Evolutionary conservation across 2,329 filamentous ascomycete genomes (phyloP).

Genomic region (Colletotrichum tabaci): DNA sequence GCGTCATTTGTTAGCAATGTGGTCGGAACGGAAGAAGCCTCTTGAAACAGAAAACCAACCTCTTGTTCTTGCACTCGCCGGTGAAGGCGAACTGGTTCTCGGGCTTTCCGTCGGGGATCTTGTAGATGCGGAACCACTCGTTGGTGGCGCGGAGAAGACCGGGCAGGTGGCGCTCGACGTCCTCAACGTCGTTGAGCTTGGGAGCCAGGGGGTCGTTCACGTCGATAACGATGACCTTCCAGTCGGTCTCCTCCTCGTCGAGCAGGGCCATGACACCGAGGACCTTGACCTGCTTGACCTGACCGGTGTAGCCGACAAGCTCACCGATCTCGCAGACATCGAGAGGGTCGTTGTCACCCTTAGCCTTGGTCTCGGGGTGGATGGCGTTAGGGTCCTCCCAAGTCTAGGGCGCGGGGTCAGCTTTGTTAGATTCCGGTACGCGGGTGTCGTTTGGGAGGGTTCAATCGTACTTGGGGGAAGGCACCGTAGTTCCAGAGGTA

Average conservation of each 20-base stretch:
- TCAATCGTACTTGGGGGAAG: conserved; percentile 87
- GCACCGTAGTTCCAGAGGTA: conserved; percentile 99
- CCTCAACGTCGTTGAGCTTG: conserved; percentile 98
- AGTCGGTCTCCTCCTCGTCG: conserved; percentile 99
- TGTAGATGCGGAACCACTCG: conserved; percentile 99
- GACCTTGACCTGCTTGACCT: conserved; percentile 99
- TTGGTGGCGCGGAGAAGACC: conserved; percentile 98
- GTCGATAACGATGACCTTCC: conserved; percentile 99
- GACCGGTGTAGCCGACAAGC: conserved; percentile 94
- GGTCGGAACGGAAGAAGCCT: not conserved
- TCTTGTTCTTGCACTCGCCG: conserved; percentile 99
- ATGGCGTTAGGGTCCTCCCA: conserved; percentile 98
- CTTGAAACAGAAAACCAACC: conserved; percentile 64
- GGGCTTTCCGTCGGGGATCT: conserved; percentile 99
- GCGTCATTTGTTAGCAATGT: conserved; percentile 27
- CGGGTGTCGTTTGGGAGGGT: not conserved
- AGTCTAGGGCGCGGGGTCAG: conserved; percentile 71
- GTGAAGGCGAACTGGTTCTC: conserved; percentile 99
- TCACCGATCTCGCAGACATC: conserved; percentile 99
- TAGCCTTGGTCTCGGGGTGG: conserved; percentile 99
- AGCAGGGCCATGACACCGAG: conserved; percentile 99
- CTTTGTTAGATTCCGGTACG: not conserved
- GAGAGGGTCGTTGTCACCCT: conserved; percentile 99
- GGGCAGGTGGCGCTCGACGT: conserved; percentile 97
- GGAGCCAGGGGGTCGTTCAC: conserved; percentile 95